Evolutionary conservation across 108 stramenopile genomes (phyloP).

Genomic region (Cylindrotheca fusiformis): DNA sequence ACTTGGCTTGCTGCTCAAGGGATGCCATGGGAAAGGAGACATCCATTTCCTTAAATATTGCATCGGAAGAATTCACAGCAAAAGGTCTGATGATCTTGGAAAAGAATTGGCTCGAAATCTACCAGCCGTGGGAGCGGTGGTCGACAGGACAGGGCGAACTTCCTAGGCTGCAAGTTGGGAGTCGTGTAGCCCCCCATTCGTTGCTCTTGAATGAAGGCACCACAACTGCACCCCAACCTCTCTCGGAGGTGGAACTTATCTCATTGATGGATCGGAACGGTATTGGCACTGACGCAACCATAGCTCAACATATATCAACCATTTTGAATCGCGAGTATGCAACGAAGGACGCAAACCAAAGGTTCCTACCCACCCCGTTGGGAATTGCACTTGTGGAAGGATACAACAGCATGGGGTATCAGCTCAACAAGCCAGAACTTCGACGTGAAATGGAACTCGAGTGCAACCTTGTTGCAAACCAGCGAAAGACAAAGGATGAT

Average conservation of each 20-base stretch:
- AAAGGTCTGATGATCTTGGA: slow-evolving; percentile 86
- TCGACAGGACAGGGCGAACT: slow-evolving; percentile 84
- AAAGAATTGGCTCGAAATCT: slow-evolving; percentile 89
- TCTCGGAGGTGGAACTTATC: slow-evolving; percentile 81
- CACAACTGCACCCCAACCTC: slow-evolving; percentile 65
- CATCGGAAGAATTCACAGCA: slow-evolving; percentile 86
- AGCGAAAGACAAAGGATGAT: slow-evolving; percentile 72
- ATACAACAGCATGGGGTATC: slow-evolving; percentile 95
- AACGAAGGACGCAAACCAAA: slow-evolving; percentile 67
- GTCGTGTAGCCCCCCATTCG: slow-evolving; percentile 64
- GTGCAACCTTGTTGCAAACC: slow-evolving; percentile 75
- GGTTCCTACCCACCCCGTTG: slow-evolving; percentile 79
- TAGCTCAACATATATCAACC: slow-evolving; percentile 83
- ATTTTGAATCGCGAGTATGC: slow-evolving; percentile 86
- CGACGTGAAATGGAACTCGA: slow-evolving; percentile 82
- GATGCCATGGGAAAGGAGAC: slow-evolving; percentile 94
- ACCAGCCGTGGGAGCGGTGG: slow-evolving; percentile 91
- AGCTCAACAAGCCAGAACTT: slow-evolving; percentile 90
- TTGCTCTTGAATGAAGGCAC: slow-evolving; percentile 74
- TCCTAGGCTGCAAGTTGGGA: slow-evolving; percentile 65
- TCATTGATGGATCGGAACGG: slow-evolving; percentile 84
- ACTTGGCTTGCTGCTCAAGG: slow-evolving; percentile 96
- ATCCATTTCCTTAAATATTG: slow-evolving; percentile 73
- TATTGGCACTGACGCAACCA: slow-evolving; percentile 96
- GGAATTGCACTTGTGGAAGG: slow-evolving; percentile 92